Evolutionary conservation across 805 yeast species (phyloP), one percentile per base, ranked within the genome.

Genomic region (Yamadazyma sp.): DNA sequence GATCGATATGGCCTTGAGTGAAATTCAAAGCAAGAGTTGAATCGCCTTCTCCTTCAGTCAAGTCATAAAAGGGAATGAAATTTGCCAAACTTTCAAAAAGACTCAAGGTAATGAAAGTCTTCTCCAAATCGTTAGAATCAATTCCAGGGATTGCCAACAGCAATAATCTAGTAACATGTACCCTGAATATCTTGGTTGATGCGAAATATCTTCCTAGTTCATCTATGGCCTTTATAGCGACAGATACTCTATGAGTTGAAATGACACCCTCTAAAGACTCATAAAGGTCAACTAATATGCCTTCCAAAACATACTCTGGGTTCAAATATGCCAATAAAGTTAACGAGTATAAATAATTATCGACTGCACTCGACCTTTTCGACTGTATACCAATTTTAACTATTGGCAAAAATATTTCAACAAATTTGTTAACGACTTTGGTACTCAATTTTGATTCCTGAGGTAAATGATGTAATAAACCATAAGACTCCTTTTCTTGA

Each of bases 41-140:
- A 52, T 68, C 65, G 23, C 62, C 63, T 33, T 62, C 51, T 1
- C 69, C 76, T 7, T 60, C 62, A 7, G 74, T 70, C 8, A 85
- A 50, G 48, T 83, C 86, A 19, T 66, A 63, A 42, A 88, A 69
- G 1, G 96, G 96, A 2, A 84, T 75, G 37, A 80, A 82, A 5
- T 82, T 67, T 0, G 87, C 80, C 16, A 82, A 74, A 0, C 86
- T 69, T 8, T 86, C 82, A 36, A 93, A 72, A 13, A 84, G 71
- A 39, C 80, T 75, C 26, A 89, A 60, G 0, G 95, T 74, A 33
- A 77, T 72, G 11, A 79, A 68, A 0, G 96, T 81, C 52, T 89
- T 76, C 10, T 68, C 70, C 31, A 87, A 69, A 56, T 93, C 98
- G 53, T 89, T 93, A 0, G 89, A 76, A 53, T 93, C 98, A 19